Evolutionary conservation across 2,329 filamentous ascomycete species (phyloP).

Genomic region (Cladosporium sp.): DNA sequence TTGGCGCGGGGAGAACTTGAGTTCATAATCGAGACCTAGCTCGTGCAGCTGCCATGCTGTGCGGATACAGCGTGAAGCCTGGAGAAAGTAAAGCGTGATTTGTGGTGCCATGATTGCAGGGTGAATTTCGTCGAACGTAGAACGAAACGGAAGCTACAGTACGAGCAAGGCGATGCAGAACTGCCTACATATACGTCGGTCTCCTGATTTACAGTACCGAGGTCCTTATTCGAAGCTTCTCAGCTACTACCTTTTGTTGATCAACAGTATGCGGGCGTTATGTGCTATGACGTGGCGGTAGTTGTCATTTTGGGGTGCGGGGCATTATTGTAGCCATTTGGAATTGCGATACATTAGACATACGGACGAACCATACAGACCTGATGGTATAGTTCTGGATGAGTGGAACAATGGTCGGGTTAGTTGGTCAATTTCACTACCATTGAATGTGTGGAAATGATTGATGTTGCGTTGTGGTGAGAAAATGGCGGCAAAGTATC

Average conservation of each 20-base stretch:
- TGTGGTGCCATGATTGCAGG: constrained; percentile 9
- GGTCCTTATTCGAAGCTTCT: background rate
- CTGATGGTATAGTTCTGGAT: background rate
- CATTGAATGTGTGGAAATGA: background rate
- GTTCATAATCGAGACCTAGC: constrained; percentile 43
- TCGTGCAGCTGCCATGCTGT: constrained; percentile 51
- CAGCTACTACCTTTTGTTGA: background rate
- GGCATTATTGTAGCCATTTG: background rate
- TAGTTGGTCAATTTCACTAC: background rate
- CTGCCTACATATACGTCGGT: background rate
- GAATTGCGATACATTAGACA: background rate
- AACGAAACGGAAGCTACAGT: background rate
- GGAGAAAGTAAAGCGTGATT: constrained; percentile 51
- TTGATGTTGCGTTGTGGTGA: background rate
- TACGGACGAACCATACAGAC: background rate
- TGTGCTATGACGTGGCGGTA: background rate
- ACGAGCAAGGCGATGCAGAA: background rate
- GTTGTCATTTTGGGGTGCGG: background rate
- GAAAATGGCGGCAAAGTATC: background rate
- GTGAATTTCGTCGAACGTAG: background rate
- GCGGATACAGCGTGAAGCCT: constrained; percentile 48
- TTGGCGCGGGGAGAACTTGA: constrained; percentile 43
- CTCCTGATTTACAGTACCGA: background rate
- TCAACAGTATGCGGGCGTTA: background rate
- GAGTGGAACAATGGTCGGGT: background rate